A percentile compares a stretch with the other conserved stretches of the same genome.
Conservation (phyloP, 2,329 filamentous ascomycete species). For the Colletotrichum sp. region DNA sequence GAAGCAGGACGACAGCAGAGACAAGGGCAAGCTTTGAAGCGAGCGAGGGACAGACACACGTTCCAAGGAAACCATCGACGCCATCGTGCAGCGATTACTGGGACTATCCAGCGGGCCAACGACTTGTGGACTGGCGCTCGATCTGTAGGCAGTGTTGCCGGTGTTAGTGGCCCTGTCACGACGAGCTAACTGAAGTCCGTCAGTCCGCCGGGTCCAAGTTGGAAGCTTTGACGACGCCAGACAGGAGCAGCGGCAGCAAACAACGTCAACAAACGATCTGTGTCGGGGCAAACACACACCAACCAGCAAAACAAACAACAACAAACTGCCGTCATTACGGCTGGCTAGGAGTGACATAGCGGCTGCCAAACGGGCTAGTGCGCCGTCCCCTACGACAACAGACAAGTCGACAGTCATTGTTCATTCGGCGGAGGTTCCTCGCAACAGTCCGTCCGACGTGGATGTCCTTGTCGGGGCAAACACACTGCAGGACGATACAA, state of each 20-base stretch:
- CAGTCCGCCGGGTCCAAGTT: not conserved
- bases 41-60: not conserved
- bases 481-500: not conserved
- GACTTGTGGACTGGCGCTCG: not conserved
- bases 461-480: constrained; percentile 11
- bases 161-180: constrained; percentile 1
- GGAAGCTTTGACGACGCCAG: constrained; percentile 1
- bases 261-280: not conserved
- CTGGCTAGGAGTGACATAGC: not conserved
- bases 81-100: not conserved
- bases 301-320: constrained; percentile 1
- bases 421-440: not conserved
- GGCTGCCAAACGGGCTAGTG: not conserved
- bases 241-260: not conserved
- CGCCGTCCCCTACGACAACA: not conserved
- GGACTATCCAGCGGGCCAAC: not conserved
- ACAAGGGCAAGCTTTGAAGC: not conserved
- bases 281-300: not conserved
- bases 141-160: not conserved
- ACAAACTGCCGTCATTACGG: constrained; percentile 7
- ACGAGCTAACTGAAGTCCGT: not conserved
- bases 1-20: not conserved
- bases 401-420: not conserved
- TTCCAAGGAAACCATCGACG: not conserved
- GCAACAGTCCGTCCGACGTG: not conserved